Base-by-base conservation (phyloP, 352 stramenopile species). In the Pythium coloratum region DNA sequence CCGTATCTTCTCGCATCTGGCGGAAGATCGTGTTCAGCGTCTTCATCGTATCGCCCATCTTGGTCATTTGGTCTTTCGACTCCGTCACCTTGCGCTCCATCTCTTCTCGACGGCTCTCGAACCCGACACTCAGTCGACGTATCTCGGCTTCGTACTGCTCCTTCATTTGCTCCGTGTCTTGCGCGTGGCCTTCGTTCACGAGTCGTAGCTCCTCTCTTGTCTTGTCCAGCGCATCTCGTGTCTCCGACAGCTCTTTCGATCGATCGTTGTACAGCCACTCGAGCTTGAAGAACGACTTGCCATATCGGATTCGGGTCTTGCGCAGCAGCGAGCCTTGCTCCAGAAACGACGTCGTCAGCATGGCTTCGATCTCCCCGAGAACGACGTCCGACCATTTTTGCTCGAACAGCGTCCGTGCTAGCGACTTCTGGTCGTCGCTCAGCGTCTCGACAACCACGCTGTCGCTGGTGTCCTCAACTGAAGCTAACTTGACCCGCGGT, bases 11-110 rank as follows among this genome's bases (percentile, higher is more conserved):
- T 13, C 96, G 92, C 90, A 98, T 98, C 42, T 97, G 91, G 2
- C 86, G 75, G 59, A 98, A 98, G 32, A 98, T 96, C 2, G 84
- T 95, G 70, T 97, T 97, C 0, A 98, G 77, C 16, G 91, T 94
- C 56, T 94, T 94, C 74, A 98, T 93, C 2, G 91, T 97, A 56
- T 98, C 92, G 8, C 81, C 79, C 90, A 98, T 97, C 55, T 95
- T 94, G 26, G 80, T 76, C 67, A 92, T 82, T 63, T 97, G 82
- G 2, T 95, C 82, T 62, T 95, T 93, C 2, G 81, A 81, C 12
- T 94, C 83, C 0, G 55, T 53, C 42, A 85, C 66, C 55, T 88
- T 86, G 13, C 77, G 70, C 67, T 98, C 89, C 75, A 94, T 84
- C 6, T 92, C 85, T 12, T 70, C 66, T 44, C 82, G 79, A 26